Base-by-base conservation (phyloP, 1,284 basidiomycete species). In the Leccinum huronense region DNA sequence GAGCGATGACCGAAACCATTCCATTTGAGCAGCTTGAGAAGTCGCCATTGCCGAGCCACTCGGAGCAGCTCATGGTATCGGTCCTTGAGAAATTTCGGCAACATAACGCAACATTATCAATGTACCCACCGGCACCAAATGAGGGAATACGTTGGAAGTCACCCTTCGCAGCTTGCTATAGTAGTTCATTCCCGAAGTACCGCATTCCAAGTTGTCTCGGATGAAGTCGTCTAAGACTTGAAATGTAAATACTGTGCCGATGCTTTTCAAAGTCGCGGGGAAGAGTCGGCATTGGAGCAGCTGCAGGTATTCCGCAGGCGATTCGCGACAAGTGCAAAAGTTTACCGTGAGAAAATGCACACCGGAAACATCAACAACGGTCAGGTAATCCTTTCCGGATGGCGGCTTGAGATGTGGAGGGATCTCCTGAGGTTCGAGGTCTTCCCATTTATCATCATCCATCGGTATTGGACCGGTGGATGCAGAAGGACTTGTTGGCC, bases 121-220 rank as follows among this genome's bases (percentile, higher is more conserved):
- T 7, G 3, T n/a, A 45, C 42, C 2, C 5, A 45, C 73, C 11
- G 63, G 62, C 10, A 72, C 65, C 8, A 68, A 57, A 1, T 75
- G 57, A 1, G 69, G 70, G 57, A 67, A 69, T 0, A 58, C 64
- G 42, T 69, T 67, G 31, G 71, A 64, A 0, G 75, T 77, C 0
- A 70, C 57, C 19, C 67, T 59, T 13, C 51, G 9, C 6, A 77
- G 63, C 5, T 71, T 71, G 1, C 38, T 45, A 14, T 67, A 69
- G 59, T 72, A 76, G 48, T 75, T 72, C 36, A 69, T 69, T 1
- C 69, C 67, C 0, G 70, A 70, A 19, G 70, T 76, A 40, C 76
- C 73, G 19, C 71, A 72, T 3, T 70, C 61, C 0, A 73, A 48
- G 8, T 66, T 70, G 30, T 76, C 72, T 1, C 66, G 33, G 11